These are phyloP conservation scores for Clausena lansium DNA, from an alignment of 345 rosid species.

Conservation along the genomic window DNA sequence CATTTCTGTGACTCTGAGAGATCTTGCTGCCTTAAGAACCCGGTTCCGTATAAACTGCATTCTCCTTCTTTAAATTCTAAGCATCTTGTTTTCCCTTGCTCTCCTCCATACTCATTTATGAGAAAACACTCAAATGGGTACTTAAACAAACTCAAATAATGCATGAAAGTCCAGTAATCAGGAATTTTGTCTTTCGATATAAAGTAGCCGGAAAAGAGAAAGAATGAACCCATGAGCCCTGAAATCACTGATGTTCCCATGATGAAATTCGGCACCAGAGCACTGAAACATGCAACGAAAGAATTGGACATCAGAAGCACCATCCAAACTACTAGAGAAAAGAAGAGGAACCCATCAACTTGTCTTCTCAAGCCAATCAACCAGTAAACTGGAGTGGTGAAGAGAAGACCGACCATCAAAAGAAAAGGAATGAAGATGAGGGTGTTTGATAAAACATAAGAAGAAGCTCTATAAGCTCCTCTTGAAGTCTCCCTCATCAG, in stretches of 20 bases:
- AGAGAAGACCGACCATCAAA: slow-evolving; percentile 61
- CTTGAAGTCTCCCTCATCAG: slow-evolving; percentile 77
- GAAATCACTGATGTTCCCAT: slow-evolving; percentile 90
- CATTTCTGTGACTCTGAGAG: slow-evolving; percentile 63
- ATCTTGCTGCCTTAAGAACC: slow-evolving; percentile 58
- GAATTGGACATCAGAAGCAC: slow-evolving; percentile 79
- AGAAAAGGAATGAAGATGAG: slow-evolving; percentile 73
- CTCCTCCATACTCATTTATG: slow-evolving; percentile 74
- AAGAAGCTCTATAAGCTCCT: slow-evolving; percentile 71
- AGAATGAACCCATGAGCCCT: slow-evolving; percentile 91
- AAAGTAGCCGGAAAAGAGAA: slow-evolving; percentile 86
- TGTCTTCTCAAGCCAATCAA: slow-evolving; percentile 66
- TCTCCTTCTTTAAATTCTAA: slow-evolving; percentile 30
- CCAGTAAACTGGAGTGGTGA: slow-evolving; percentile 83
- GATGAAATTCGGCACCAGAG: slow-evolving; percentile 88
- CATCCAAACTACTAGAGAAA: slow-evolving; percentile 72
- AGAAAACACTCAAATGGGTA: slow-evolving; percentile 81
- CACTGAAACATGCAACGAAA: slow-evolving; percentile 87
- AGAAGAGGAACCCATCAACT: slow-evolving; percentile 65
- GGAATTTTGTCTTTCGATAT: slow-evolving; percentile 67
- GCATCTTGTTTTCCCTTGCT: slow-evolving; percentile 41
- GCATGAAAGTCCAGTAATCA: slow-evolving; percentile 83
- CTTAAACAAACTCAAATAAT: slow-evolving; percentile 77
- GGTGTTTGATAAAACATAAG: slow-evolving; percentile 70
- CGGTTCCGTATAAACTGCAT: slow-evolving; percentile 43